Base-by-base conservation (phyloP, 2,329 filamentous ascomycete species). In the Ophiostoma tasmaniense region DNA sequence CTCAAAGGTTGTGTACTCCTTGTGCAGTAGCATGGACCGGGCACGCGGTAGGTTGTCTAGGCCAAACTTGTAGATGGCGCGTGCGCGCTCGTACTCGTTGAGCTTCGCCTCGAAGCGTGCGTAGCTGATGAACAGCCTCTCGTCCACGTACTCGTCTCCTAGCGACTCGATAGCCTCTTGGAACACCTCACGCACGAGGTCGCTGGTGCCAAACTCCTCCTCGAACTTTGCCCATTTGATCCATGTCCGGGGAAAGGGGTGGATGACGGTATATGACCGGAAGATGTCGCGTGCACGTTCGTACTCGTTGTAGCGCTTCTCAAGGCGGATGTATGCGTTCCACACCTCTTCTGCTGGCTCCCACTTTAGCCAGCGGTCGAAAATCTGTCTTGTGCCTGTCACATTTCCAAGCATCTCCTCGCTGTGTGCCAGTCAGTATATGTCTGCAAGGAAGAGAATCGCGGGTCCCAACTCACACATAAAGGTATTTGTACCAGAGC, bases 201-300 rank as follows among this genome's bases (percentile, higher is more conserved):
- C 94, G 76, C 90, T 94, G 1, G 93, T 97, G 10, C 95, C 95
- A 74, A 89, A 92, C 76, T 99, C 95, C 77, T 98, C 94, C 78
- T 99, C 95, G 74, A 98, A 99, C 71, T 91, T 91, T 71, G 94
- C 90, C 95, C 95, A 99, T 77, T 97, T 97, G 80, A 99, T 96
- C 93, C 94, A 99, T 76, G 97, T 98, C 75, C 91, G 88, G 28
- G 95, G 91, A 75, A 98, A 94, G 0, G 95, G 93, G 74, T 98
- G 95, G 10, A 98, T 91, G 71, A 93, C 85, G 1, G 93, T 97
- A 75, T 97, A 97, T 35, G 91, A 85, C 76, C 92, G 87, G 77
- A 96, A 98, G 73, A 99, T 94, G 62, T 90, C 89, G 52, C 95
- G 85, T n/a, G 93, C 94, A 70, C 93, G 84, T 71, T 97, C 92